Evolutionary conservation across 2,329 filamentous ascomycete genomes (phyloP), one percentile per base, ranked within the genome.

Genomic region (Hymenoscyphus fraxineus): DNA sequence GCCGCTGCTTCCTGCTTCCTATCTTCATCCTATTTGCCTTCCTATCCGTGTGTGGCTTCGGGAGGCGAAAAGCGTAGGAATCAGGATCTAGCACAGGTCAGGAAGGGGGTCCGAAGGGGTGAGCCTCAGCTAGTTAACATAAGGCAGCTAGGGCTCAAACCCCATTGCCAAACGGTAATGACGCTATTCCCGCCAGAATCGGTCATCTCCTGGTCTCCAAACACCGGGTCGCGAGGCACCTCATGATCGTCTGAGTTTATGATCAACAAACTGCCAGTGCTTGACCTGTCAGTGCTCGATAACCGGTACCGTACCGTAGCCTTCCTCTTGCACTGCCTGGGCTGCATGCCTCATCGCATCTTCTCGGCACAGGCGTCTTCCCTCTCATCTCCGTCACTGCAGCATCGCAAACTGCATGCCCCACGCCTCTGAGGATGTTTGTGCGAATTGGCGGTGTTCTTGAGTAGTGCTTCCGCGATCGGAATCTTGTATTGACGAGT

Each of bases 381-480:
- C 63, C 59, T 62, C 38, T 73, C 70, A 72, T 73, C 66, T 73
- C 71, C 70, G 70, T 65, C 67, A 59, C 44, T 72, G 67, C 69
- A 69, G 66, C 57, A 35, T 58, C 40, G 63, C 38, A 68, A 64
- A 64, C 60, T 40, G 47, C 60, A 60, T 35, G 47, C 44, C 44
- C 59, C 59, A 61, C 41, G 59, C 66, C 64, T 61, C 58, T 39
- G 47, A 27, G 40, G 22, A 32, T 22, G 6, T 19, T 61, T 12
- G 19, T 61, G n/a, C 44, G 44, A 51, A 51, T 51, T 27, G 19
- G 44, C 44, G 61, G 40, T 61, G 44, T 51, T 51, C n/a, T 51
- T 51, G 44, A 10, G 44, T n/a, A 51, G 44, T 19, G 44, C 44
- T 6, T 35, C 35, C 35, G 44, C 44, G 44, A 10, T 51, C 22